A percentile compares a stretch with the other conserved stretches of the same genome.
phyloP scores from a whole-genome alignment of 2,329 filamentous ascomycete species.

The Aspergillus sp. region DNA sequence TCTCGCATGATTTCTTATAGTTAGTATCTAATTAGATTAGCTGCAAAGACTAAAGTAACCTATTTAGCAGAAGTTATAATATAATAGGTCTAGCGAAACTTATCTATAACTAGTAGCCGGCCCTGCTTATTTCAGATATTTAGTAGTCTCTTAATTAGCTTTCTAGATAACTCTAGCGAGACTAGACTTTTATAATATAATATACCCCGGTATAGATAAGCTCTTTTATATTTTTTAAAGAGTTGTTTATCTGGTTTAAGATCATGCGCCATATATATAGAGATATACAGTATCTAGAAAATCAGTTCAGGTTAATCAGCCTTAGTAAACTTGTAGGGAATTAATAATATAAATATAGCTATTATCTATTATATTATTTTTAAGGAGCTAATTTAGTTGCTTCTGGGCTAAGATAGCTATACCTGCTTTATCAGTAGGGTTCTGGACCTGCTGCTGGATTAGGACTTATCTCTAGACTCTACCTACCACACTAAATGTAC shows the following conservation, averaged over 20 bases:
- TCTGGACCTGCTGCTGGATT: too few species aligned
- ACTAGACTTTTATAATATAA: constrained; percentile 23
- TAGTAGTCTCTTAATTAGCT: constrained; percentile 22
- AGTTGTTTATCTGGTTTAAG: constrained; percentile 15
- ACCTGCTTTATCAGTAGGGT: too few species aligned
- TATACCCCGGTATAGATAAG: constrained; percentile 21
- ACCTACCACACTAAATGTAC: constrained; percentile 39
- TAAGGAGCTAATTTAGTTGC: constrained; percentile 24
- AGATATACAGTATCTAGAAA: constrained; percentile 23
- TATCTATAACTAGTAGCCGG: constrained; percentile 21
- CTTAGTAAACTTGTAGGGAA: neutral
- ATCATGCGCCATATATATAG: constrained; percentile 24
- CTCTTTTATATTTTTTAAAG: constrained; percentile 21
- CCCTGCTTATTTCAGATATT: constrained; percentile 21
- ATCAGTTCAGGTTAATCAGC: too few species aligned
- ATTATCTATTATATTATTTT: constrained; percentile 17
- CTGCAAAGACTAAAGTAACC: constrained; percentile 17
- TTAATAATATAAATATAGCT: constrained; percentile 23
- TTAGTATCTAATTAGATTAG: constrained; percentile 13
- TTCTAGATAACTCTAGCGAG: constrained; percentile 20
- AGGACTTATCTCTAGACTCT: constrained; percentile 13
- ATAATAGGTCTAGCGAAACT: constrained; percentile 2
- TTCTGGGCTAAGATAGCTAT: constrained; percentile 6
- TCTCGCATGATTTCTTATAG: constrained; percentile 16
- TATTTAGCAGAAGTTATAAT: constrained; percentile 5